Percentiles rank a stretch among this genome's conserved stretches.
Conservation (phyloP, 768 basidiomycete genomes). For the Panaeolus papilionaceus region DNA sequence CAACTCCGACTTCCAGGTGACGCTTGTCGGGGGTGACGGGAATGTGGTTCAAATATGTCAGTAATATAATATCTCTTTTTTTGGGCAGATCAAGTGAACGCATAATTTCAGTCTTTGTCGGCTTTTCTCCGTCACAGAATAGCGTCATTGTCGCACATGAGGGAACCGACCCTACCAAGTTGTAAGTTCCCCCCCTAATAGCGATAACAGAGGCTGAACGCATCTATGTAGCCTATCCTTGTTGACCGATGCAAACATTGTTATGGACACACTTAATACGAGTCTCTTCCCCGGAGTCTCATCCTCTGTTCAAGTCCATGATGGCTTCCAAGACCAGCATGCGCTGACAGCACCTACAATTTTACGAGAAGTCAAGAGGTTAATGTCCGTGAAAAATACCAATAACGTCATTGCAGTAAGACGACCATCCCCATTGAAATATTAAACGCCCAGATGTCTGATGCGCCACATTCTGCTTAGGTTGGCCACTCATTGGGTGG, state of each 20-base stretch:
- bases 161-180: constrained; percentile 61
- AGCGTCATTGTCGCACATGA: constrained; percentile 66
- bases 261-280: constrained; percentile 43
- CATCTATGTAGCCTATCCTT: constrained; percentile 45
- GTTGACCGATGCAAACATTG: constrained; percentile 54
- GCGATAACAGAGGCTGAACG: not conserved
- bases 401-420: constrained; percentile 49
- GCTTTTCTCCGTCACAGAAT: constrained; percentile 56
- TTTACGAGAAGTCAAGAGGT: constrained; percentile 46
- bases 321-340: constrained; percentile 58
- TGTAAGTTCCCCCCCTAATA: constrained; percentile 42
- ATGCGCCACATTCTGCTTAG: constrained; percentile 25
- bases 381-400: constrained; percentile 44
- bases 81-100: no score
- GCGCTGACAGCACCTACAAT: constrained; percentile 51
- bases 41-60: constrained; percentile 53
- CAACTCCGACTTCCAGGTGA: constrained; percentile 45
- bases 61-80: constrained; percentile 13
- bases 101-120: constrained; percentile 52
- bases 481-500: constrained; percentile 61
- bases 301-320: constrained; percentile 49
- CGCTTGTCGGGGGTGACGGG: constrained; percentile 58
- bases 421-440: not conserved
- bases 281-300: constrained; percentile 61
- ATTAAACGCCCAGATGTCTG: not conserved